Base-by-base conservation (phyloP, 1,139 yeast species). In the Tardiomyces digboiensis region DNA sequence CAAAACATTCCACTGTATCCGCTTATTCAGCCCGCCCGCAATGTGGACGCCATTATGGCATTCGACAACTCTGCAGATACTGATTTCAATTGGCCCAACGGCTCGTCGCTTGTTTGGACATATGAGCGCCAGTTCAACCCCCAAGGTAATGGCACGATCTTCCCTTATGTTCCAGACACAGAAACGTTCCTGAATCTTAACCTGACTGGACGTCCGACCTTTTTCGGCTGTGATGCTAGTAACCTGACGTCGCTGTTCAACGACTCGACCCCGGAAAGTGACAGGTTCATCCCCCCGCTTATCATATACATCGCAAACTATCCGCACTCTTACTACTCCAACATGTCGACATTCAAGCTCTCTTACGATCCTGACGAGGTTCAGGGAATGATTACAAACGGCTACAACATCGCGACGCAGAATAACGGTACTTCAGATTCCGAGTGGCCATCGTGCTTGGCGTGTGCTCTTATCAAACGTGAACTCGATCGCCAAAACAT, bases 51-150 rank as follows among this genome's bases (percentile, higher is more conserved):
- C 12, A 73, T 88, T 29, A 76, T 88, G 61, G 94, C 94, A 0
- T 80, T 78, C 58, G 97, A 88, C 59, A 84, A 82, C 63, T 78
- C 88, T n/a, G 91, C 86, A 38, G 95, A 88, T 55, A 80, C 91
- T 0, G 64, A 67, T 13, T 62, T 68, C 38, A 65, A 61, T 48
- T 81, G 87, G 84, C 91, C 93, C 7, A 41, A 41, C 33, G 57
- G 57, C 2, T 20, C 83, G 1, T 76, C 95, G 0, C 60, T 86
- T 41, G 74, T 75, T 22, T 66, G 70, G 29, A 74, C 83, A 1
- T 76, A 72, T 52, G 53, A 63, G 44, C 66, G 83, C 40, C 81
- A 76, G 55, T 73, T 72, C 50, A 54, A 62, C 7, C 19, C 59
- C 3, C 82, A 78, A 59, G 87, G 82, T 19, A 75, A 78, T 52